phyloP scores from a whole-genome alignment of 176 grass and related monocot genomes.

The Tillandsia leiboldiana region DNA sequence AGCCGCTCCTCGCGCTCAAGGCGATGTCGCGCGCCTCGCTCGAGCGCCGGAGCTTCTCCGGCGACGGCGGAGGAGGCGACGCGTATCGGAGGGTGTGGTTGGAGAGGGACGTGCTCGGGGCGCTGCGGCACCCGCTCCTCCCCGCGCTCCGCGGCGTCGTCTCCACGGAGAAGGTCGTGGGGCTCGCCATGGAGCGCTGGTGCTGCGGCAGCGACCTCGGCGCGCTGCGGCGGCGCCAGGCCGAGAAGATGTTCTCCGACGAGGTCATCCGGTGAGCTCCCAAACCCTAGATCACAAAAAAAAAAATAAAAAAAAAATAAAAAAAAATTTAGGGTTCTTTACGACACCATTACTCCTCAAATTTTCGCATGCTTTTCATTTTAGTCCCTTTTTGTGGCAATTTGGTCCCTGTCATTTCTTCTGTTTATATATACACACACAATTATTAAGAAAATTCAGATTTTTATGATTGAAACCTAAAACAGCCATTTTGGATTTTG shows the following conservation, averaged over 20 bases:
- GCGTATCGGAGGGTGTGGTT: constrained; percentile 80
- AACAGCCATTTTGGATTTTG: too few relatives aligned
- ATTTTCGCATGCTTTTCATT: too few relatives aligned
- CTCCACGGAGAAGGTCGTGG: constrained; percentile 72
- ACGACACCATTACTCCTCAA: too few relatives aligned
- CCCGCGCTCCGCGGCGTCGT: constrained; percentile 72
- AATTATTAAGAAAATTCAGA: too few relatives aligned
- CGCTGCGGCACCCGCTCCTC: constrained; percentile 62
- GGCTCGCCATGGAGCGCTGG: constrained; percentile 64
- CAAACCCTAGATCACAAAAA: too few relatives aligned
- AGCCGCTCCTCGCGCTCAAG: constrained; percentile 60
- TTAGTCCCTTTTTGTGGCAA: too few relatives aligned
- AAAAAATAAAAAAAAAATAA: too few relatives aligned
- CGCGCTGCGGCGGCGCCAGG: constrained; percentile 57
- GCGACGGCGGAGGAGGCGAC: constrained; percentile 11
- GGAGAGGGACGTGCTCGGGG: constrained; percentile 71
- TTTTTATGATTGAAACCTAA: too few relatives aligned
- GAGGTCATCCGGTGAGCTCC: constrained; percentile 61
- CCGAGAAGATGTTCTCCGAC: constrained; percentile 98
- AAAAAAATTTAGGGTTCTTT: too few relatives aligned
- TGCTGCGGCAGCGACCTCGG: constrained; percentile 87
- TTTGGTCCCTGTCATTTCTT: too few relatives aligned
- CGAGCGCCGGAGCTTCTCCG: constrained; percentile 33
- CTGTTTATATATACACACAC: too few relatives aligned
- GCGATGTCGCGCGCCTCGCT: constrained; percentile 59